Evolutionary conservation across 2,329 filamentous ascomycete species (phyloP).

Genomic region (Aureobasidium uvarum): DNA sequence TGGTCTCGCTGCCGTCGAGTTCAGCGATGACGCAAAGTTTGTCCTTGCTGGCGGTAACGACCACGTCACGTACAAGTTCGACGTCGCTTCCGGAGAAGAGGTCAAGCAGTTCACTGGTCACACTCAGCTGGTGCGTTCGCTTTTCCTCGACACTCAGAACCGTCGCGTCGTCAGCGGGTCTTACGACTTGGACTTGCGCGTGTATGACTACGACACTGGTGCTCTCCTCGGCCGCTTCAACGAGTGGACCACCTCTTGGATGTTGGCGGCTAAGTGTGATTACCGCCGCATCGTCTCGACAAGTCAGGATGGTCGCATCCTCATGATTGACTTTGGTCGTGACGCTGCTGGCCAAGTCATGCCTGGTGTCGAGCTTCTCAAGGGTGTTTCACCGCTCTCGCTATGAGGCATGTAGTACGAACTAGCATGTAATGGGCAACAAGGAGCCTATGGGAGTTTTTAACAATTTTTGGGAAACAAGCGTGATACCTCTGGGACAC

Average conservation of each 20-base stretch:
- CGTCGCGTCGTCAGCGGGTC: constrained; percentile 85
- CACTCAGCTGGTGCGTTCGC: constrained; percentile 77
- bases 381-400: constrained; percentile 3
- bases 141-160: constrained; percentile 86
- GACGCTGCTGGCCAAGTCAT: constrained; percentile 33
- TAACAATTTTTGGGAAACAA: constrained; percentile 9
- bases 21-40: constrained; percentile 89
- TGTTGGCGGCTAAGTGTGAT: constrained; percentile 91
- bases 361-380: constrained; percentile 28
- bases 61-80: constrained; percentile 92
- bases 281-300: constrained; percentile 93
- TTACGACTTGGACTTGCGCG: constrained; percentile 94
- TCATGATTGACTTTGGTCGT: constrained; percentile 86
- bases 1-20: constrained; percentile 92
- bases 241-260: constrained; percentile 97
- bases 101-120: constrained; percentile 80
- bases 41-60: constrained; percentile 95
- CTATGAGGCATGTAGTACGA: background rate
- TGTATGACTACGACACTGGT: constrained; percentile 83
- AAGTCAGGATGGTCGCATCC: constrained; percentile 86
- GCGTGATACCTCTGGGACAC: constrained; percentile 14
- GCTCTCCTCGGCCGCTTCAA: constrained; percentile 78
- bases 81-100: constrained; percentile 84
- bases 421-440: background rate
- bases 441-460: background rate